Evolutionary conservation across 2,329 filamentous ascomycete species (phyloP).

Genomic region (Monilinia aucupariae): DNA sequence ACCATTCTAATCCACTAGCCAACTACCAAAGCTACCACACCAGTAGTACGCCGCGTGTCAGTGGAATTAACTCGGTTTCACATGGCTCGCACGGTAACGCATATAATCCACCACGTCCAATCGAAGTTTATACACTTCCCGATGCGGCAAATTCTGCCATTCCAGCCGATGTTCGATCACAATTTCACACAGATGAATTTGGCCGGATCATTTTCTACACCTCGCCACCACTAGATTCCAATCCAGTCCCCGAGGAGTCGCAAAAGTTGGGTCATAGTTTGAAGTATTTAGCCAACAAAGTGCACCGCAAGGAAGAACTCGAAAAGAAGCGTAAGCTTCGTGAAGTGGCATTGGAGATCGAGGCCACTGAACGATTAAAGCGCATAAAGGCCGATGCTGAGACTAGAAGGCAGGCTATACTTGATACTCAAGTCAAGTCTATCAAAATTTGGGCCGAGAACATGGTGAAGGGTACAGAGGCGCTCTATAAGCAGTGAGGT

Average conservation of each 20-base stretch:
- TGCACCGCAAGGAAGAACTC: conserved; percentile 35
- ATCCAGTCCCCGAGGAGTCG: conserved; percentile 26
- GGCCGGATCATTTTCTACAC: conserved; percentile 65
- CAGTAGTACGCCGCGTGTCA: conserved; percentile 22
- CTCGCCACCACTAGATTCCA: conserved; percentile 52
- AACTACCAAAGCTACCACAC: conserved; percentile 29
- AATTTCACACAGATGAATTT: conserved; percentile 61
- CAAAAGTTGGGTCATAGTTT: conserved; percentile 43
- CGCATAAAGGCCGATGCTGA: conserved; percentile 24
- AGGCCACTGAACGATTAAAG: conserved; percentile 30
- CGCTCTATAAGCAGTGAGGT: conserved; percentile 30
- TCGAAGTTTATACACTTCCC: conserved; percentile 59
- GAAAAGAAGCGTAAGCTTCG: conserved; percentile 32
- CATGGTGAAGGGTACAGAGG: conserved; percentile 29
- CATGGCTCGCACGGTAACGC: conserved; percentile 32
- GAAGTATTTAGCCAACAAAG: conserved; percentile 45
- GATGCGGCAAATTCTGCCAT: conserved; percentile 60
- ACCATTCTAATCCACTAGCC: conserved; percentile 26
- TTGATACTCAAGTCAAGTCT: conserved; percentile 22
- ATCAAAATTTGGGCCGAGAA: conserved; percentile 24
- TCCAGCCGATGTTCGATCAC: conserved; percentile 56
- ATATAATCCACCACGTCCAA: conserved; percentile 55
- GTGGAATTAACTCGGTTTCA: conserved; percentile 18
- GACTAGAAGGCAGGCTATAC: conserved; percentile 18
- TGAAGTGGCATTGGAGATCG: conserved; percentile 28